Conservation (phyloP, 2,329 filamentous ascomycete species). For the Hysterium pulicare region DNA sequence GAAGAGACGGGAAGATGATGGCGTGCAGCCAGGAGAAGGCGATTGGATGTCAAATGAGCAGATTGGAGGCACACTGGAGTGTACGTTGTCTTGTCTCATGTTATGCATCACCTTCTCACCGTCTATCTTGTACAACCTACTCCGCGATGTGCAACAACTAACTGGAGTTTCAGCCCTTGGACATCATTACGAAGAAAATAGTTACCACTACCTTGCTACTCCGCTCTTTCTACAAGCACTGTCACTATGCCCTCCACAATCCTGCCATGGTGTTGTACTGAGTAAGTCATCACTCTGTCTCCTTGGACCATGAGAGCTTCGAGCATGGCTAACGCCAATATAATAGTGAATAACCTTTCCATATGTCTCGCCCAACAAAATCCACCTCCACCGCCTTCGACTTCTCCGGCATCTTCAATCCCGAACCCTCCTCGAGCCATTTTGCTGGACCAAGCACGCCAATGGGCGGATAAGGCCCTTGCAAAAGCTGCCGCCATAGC, state of each 20-base stretch:
- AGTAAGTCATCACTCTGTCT: conserved; percentile 50
- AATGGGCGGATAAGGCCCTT: conserved; percentile 78
- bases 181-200: conserved; percentile 69
- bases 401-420: conserved; percentile 32
- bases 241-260: conserved; percentile 59
- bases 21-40: conserved; percentile 67
- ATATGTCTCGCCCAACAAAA: conserved; percentile 68
- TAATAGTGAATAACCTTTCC: conserved; percentile 73
- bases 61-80: conserved; percentile 70
- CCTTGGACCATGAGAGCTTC: not conserved
- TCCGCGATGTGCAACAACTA: conserved; percentile 14
- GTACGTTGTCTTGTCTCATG: conserved; percentile 39
- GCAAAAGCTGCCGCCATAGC: conserved; percentile 63
- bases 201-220: conserved; percentile 75
- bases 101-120: conserved; percentile 4
- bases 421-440: conserved; percentile 54
- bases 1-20: conserved; percentile 62
- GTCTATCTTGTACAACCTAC: conserved; percentile 9
- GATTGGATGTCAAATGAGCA: conserved; percentile 68
- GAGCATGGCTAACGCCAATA: conserved; percentile 9
- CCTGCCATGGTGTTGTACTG: conserved; percentile 76
- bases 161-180: conserved; percentile 59
- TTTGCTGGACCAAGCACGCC: conserved; percentile 65
- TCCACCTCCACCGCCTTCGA: conserved; percentile 30
- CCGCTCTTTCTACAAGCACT: conserved; percentile 86